Conservation (phyloP, 192 early-diverging fungal genomes). For the Pilaira anomala region DNA sequence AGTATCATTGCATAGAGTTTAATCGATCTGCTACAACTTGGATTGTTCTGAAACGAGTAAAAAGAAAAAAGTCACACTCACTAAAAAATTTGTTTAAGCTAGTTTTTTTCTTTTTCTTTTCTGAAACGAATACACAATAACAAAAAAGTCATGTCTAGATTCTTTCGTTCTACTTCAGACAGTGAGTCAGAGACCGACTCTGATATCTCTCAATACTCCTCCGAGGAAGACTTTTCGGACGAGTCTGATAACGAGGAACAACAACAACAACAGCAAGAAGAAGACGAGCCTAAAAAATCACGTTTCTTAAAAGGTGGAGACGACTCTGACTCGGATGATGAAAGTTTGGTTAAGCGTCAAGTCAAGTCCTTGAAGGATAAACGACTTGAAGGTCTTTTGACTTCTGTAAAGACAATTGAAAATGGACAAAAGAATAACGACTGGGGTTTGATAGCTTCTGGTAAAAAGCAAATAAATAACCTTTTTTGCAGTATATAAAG, state of each 20-base stretch:
- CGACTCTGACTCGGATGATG: slow-evolving; percentile 46
- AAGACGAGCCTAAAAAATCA: slow-evolving; percentile 29
- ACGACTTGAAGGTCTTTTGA: slow-evolving; percentile 78
- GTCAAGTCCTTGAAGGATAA: slow-evolving; percentile 84
- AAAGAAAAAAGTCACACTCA: too few relatives aligned
- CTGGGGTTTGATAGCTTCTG: slow-evolving; percentile 79
- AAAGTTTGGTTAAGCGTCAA: slow-evolving; percentile 67
- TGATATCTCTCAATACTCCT: slow-evolving; percentile 56
- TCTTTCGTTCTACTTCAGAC: slow-evolving; percentile 72
- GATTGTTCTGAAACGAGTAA: too few relatives aligned
- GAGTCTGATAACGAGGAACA: slow-evolving; percentile 50
- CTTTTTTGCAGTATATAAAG: neutral
- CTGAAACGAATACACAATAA: neutral
- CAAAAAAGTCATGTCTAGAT: slow-evolving; percentile 70
- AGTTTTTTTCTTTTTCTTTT: too few relatives aligned
- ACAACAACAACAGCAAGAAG: slow-evolving; percentile 40
- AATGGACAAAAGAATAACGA: slow-evolving; percentile 84
- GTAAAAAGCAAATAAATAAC: slow-evolving; percentile 36
- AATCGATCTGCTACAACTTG: too few relatives aligned
- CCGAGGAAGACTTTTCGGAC: slow-evolving; percentile 47
- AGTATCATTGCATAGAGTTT: too few relatives aligned
- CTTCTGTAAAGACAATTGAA: slow-evolving; percentile 56
- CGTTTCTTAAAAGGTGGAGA: slow-evolving; percentile 41
- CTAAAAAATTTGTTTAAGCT: too few relatives aligned
- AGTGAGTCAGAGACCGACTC: slow-evolving; percentile 59